Conservation (phyloP, 352 stramenopile genomes). For the Phytophthora pluvialis region DNA sequence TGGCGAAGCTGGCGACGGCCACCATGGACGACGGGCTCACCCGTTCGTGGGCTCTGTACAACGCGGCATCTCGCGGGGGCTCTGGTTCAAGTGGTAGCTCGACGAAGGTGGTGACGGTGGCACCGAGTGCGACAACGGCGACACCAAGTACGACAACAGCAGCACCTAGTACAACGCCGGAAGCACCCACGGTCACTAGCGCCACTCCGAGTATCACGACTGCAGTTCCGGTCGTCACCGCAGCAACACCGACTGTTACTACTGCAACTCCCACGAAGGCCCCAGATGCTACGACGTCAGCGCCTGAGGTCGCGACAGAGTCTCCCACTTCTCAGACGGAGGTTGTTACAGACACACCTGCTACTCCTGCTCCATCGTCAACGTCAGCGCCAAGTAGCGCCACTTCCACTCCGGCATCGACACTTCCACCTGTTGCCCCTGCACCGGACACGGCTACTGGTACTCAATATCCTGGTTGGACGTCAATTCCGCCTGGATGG, state of each 20-base stretch:
- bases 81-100: constrained; percentile 13
- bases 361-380: constrained; percentile 9
- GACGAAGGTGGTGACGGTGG: constrained; percentile 15
- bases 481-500: constrained; percentile 26
- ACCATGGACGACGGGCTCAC: no score
- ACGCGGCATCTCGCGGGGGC: no score
- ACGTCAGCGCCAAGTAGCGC: constrained; percentile 4
- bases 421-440: background rate
- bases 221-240: background rate
- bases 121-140: constrained; percentile 21
- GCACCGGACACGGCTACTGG: constrained; percentile 3
- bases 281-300: constrained; percentile 6
- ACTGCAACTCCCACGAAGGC: constrained; percentile 4
- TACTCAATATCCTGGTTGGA: constrained; percentile 29
- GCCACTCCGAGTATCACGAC: constrained; percentile 9
- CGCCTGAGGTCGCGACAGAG: constrained; percentile 12
- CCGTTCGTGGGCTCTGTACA: no score
- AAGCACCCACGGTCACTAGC: constrained; percentile 4
- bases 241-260: constrained; percentile 9
- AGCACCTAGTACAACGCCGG: no score
- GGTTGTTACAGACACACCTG: constrained; percentile 4
- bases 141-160: no score
- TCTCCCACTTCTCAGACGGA: constrained; percentile 20
- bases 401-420: constrained; percentile 3
- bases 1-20: no score